Conservation (phyloP, 306 rosid species). For the Astragalus glycyphyllos region DNA sequence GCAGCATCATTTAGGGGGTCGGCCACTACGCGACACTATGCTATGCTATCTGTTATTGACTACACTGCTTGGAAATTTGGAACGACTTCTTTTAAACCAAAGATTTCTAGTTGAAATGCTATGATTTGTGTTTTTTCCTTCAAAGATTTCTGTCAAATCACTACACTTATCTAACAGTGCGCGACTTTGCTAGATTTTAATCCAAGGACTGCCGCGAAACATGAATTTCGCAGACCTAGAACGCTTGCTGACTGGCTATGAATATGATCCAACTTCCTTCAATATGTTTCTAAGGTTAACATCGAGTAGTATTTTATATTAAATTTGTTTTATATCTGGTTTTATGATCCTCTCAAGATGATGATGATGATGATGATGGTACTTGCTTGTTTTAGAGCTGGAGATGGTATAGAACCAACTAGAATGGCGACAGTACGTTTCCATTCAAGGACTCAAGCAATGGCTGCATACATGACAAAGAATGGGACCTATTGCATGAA, state of each 20-base stretch:
- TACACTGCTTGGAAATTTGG: no score
- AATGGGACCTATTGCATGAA: constrained; percentile 70
- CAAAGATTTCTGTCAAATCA: constrained; percentile 18
- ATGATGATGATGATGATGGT: neutral
- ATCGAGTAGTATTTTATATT: constrained; percentile 18
- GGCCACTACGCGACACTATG: no score
- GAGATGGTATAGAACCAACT: constrained; percentile 35
- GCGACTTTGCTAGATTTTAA: constrained; percentile 59
- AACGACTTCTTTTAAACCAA: neutral
- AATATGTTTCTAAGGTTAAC: constrained; percentile 55
- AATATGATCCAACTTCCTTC: constrained; percentile 58
- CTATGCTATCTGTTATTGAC: no score
- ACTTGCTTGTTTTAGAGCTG: constrained; percentile 54
- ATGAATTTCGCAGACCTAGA: constrained; percentile 50
- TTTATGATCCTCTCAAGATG: constrained; percentile 25
- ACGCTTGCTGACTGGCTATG: constrained; percentile 66
- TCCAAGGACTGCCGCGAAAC: constrained; percentile 65
- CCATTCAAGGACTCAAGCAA: constrained; percentile 66
- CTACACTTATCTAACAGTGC: constrained; percentile 30
- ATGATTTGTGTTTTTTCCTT: neutral
- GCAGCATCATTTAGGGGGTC: no score
- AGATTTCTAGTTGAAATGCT: constrained; percentile 36
- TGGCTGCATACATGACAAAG: constrained; percentile 66
- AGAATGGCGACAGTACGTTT: constrained; percentile 63
- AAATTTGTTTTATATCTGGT: neutral